These are phyloP conservation scores for Fusarium sp. DNA, from an alignment of 2,329 filamentous ascomycete species.

Conservation along the genomic window DNA sequence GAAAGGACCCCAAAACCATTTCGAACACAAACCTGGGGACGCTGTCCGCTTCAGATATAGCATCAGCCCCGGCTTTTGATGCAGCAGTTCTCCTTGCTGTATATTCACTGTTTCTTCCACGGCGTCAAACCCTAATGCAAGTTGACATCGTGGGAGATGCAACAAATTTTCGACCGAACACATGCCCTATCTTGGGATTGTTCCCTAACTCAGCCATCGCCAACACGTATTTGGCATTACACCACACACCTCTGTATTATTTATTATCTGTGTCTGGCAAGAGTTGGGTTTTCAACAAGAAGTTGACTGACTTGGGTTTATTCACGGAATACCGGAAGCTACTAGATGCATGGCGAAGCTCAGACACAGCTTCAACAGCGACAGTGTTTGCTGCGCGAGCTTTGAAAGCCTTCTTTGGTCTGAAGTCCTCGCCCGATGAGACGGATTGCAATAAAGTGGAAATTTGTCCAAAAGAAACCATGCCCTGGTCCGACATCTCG, in stretches of 20 bases:
- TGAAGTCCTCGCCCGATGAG: conserved; percentile 21
- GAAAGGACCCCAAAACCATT: conserved; percentile 42
- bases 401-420: conserved; percentile 58
- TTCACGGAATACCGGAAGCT: conserved; percentile 61
- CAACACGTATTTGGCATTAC: conserved; percentile 66
- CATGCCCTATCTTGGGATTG: conserved; percentile 50
- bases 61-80: conserved; percentile 53
- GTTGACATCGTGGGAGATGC: conserved; percentile 42
- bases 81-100: conserved; percentile 54
- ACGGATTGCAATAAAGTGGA: conserved; percentile 6
- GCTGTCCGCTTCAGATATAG: conserved; percentile 52
- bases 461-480: conserved; percentile 11
- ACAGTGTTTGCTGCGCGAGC: conserved; percentile 63
- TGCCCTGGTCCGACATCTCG: conserved; percentile 54
- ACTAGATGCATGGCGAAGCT: conserved; percentile 59
- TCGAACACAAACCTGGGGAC: conserved; percentile 48
- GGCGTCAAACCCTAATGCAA: conserved; percentile 46
- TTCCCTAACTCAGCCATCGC: conserved; percentile 60
- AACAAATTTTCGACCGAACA: conserved; percentile 38
- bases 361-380: conserved; percentile 58
- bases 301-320: conserved; percentile 56
- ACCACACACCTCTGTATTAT: conserved; percentile 68
- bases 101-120: conserved; percentile 53
- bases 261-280: conserved; percentile 69
- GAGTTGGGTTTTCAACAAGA: conserved; percentile 67